A percentile compares a stretch with the other conserved stretches of the same genome.
These are phyloP conservation scores for Cupressus sempervirens DNA, from an alignment of 75 land plant genomes.

Conservation along the genomic window DNA sequence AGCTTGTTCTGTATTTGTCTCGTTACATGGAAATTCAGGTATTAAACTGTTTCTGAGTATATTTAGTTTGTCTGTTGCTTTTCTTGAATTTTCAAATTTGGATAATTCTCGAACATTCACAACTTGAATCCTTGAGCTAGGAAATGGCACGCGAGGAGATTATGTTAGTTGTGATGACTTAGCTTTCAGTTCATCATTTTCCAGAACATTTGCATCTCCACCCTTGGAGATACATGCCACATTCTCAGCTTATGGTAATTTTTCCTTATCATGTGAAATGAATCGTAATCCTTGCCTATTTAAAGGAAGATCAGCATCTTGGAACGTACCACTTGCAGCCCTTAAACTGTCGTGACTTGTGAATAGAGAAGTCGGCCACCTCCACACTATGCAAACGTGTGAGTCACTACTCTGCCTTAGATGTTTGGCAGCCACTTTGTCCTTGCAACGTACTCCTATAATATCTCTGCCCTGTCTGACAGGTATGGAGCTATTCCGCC, in stretches of 20 bases:
- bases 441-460: too few relatives aligned
- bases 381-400: too few relatives aligned
- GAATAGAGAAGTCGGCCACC: too few relatives aligned
- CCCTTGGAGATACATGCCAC: not conserved
- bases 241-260: not conserved
- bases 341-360: too few relatives aligned
- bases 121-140: slow-evolving; percentile 3
- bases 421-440: too few relatives aligned
- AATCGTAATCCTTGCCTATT: too few relatives aligned
- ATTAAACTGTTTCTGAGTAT: not conserved
- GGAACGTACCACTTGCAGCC: too few relatives aligned
- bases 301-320: too few relatives aligned
- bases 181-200: not conserved
- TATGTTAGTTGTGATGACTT: not conserved
- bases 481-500: too few relatives aligned
- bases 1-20: not conserved
- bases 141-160: not conserved
- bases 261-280: too few relatives aligned
- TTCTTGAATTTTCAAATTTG: not conserved
- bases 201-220: not conserved
- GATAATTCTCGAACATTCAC: not conserved
- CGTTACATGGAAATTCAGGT: not conserved
- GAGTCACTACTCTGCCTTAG: too few relatives aligned
- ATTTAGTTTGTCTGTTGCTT: not conserved
- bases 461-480: too few relatives aligned